These are phyloP conservation scores for Moniliophthora roreri DNA, from an alignment of 1,284 basidiomycete species.

Conservation along the genomic window DNA sequence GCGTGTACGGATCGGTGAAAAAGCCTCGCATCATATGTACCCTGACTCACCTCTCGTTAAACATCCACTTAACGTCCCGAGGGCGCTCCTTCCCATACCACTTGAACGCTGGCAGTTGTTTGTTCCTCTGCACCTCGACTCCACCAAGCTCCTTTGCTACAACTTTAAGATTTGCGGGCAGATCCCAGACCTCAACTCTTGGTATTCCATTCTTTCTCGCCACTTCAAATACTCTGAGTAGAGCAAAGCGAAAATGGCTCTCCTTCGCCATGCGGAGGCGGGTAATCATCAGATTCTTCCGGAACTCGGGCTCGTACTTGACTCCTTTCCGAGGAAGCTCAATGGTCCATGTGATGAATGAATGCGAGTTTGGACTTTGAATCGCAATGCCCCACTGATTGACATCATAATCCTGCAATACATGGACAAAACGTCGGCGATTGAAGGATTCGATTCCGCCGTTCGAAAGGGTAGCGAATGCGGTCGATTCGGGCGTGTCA, in stretches of 20 bases:
- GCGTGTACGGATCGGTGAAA: not conserved
- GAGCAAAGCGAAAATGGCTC: not conserved
- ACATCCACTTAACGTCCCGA: constrained; percentile 45
- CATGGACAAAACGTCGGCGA: not conserved
- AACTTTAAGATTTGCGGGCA: not conserved
- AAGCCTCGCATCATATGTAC: not conserved
- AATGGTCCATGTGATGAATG: not conserved
- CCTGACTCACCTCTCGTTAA: constrained; percentile 52
- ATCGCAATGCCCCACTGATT: not conserved
- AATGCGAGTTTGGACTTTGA: not conserved
- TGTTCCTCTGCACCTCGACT: constrained; percentile 34
- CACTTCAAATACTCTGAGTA: not conserved
- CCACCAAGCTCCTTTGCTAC: constrained; percentile 31
- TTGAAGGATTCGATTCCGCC: not conserved
- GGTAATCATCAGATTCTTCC: not conserved
- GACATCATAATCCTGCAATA: not conserved
- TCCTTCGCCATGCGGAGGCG: not conserved
- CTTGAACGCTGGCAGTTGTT: constrained; percentile 52
- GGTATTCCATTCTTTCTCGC: not conserved
- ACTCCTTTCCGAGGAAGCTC: not conserved
- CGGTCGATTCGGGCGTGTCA: not conserved
- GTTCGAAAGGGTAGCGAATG: not conserved
- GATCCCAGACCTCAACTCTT: not conserved
- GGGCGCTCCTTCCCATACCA: constrained; percentile 50
- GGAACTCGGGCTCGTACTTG: too few relatives aligned